Base-by-base conservation (phyloP, 495 filamentous ascomycete species). In the Aspergillus cristatus region DNA sequence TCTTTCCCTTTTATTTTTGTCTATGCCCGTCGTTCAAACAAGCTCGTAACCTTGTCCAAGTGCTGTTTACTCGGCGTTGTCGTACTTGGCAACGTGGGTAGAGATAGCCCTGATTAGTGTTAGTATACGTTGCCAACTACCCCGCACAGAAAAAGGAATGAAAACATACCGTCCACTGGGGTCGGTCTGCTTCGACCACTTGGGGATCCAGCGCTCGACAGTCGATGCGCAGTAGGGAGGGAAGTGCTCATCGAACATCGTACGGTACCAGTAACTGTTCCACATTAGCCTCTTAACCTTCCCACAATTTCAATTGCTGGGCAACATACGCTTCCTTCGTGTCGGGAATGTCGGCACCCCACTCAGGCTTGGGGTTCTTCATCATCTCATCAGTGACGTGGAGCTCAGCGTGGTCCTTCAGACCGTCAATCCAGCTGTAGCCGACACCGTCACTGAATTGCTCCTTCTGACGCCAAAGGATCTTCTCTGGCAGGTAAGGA, bases 211-310 rank as follows among this genome's bases (percentile, higher is more conserved):
- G 42, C 93, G 74, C 84, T 86, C 84, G 29, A 98, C 91, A 25
- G 93, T 97, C 14, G 72, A 76, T 17, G 93, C 91, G 60, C 89
- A 95, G 52, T 82, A 80, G 16, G 80, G 68, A 28, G 93, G 93
- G 75, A 97, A 98, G 62, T 86, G 89, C 72, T 98, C 91, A 58
- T 98, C 91, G 57, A 97, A 98, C 87, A 98, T 97, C 51, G 55
- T 65, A 46, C 91, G 81, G 70, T 98, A 98, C 93, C 91, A 97
- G 71, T 96, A 94, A 13, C 81, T 82, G 48, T 12, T 33, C 65
- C 69, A 41, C 35, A 41, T 52, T 42, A 56, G 46, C 50, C 37
- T 39, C 15, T 37, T 18, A n/a, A 33, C 14, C 17, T 22, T 8
- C 18, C n/a, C 14, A 28, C 8, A n/a, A 22, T 18, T 24, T 14